Conservation (phyloP, 441 rosid genomes). For the Gossypium davidsonii region DNA sequence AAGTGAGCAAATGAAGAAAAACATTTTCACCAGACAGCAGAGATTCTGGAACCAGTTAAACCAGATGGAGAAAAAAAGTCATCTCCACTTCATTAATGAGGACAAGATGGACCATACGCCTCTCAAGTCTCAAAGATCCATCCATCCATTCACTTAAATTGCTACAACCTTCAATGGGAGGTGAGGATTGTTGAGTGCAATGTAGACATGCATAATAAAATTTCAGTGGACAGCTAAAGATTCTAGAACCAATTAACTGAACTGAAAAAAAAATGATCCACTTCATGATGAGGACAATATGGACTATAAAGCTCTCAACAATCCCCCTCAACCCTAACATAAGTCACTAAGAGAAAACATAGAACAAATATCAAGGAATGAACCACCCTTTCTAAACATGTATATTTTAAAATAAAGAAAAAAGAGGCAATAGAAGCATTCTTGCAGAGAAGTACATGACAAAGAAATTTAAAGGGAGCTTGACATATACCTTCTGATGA, state of each 20-base stretch:
- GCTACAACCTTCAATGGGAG: not conserved
- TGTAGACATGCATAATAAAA: not conserved
- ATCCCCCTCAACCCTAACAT: not conserved
- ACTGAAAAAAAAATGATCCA: not conserved
- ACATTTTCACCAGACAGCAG: not conserved
- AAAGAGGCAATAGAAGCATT: not conserved
- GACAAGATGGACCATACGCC: not conserved
- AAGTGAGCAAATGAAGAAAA: not conserved
- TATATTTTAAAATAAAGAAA: not conserved
- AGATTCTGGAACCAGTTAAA: slow-evolving; percentile 1
- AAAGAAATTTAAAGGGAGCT: slow-evolving; percentile 1
- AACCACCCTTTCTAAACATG: not conserved
- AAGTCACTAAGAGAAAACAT: not conserved
- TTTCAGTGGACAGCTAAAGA: not conserved
- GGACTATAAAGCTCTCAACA: not conserved
- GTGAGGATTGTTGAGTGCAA: not conserved
- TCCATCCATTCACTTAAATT: not conserved
- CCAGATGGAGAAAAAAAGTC: not conserved
- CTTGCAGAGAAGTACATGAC: not conserved
- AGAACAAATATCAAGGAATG: not conserved
- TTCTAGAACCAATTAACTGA: not conserved
- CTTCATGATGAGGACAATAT: not conserved
- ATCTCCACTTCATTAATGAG: not conserved
- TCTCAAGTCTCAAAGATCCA: slow-evolving; percentile 1
- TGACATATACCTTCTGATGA: slow-evolving; percentile 55